Conservation (phyloP, 768 basidiomycete species). For the Imleria badia region DNA sequence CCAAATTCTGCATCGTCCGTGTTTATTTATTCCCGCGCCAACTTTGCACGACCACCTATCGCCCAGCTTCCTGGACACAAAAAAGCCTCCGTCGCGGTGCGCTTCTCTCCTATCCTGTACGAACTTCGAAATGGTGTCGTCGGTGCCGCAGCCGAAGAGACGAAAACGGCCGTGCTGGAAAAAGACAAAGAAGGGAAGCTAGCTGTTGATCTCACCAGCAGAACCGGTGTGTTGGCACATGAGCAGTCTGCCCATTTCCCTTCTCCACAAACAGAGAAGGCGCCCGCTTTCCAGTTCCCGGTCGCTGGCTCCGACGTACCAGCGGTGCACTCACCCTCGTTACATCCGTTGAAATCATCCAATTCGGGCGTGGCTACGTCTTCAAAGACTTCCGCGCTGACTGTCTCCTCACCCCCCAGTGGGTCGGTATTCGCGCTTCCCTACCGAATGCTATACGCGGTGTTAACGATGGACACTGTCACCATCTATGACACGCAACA, state of each 20-base stretch:
- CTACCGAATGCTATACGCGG: conserved; percentile 93
- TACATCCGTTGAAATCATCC: conserved; percentile 12
- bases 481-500: conserved; percentile 98
- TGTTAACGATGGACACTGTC: conserved; percentile 95
- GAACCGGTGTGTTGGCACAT: conserved; percentile 3
- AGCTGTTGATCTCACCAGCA: conserved; percentile 58
- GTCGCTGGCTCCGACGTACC: conserved; percentile 8
- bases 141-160: conserved; percentile 37
- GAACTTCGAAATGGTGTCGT: conserved; percentile 71
- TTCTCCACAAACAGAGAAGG: conserved; percentile 22
- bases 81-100: conserved; percentile 91
- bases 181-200: conserved; percentile 61
- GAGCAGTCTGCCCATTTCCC: conserved; percentile 9
- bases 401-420: conserved; percentile 44
- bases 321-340: conserved; percentile 10
- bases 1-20: conserved; percentile 60
- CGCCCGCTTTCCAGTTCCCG: conserved; percentile 1
- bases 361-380: conserved; percentile 12
- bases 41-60: conserved; percentile 89
- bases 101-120: conserved; percentile 91
- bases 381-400: conserved; percentile 22
- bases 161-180: conserved; percentile 63
- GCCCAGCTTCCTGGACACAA: conserved; percentile 96
- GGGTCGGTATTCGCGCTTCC: conserved; percentile 84
- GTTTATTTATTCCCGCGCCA: conserved; percentile 94